Evolutionary conservation across 2,329 filamentous ascomycete species (phyloP).

Genomic region (Epichloe bromicola): DNA sequence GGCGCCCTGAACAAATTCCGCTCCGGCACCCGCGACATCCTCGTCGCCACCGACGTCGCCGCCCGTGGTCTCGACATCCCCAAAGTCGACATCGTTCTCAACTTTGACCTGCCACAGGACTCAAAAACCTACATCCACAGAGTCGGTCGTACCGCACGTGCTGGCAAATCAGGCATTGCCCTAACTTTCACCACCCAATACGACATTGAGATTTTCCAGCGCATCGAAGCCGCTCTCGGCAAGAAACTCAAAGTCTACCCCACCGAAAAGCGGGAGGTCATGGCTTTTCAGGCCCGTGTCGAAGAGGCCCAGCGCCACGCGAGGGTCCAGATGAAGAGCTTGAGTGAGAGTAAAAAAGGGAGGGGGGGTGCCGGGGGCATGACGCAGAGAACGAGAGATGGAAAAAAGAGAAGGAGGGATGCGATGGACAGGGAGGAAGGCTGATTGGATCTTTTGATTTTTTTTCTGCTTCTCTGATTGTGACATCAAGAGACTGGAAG

Average conservation of each 20-base stretch:
- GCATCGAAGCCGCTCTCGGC: conserved; percentile 73
- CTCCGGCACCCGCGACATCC: conserved; percentile 63
- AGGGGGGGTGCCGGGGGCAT: conserved; percentile 35
- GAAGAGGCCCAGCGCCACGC: conserved; percentile 75
- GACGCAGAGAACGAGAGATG: conserved; percentile 24
- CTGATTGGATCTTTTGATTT: neutral
- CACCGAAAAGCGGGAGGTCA: conserved; percentile 68
- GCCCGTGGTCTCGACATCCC: conserved; percentile 88
- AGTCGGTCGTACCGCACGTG: conserved; percentile 77
- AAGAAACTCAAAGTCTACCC: conserved; percentile 61
- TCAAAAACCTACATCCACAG: conserved; percentile 86
- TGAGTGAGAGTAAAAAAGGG: conserved; percentile 52
- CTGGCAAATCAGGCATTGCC: conserved; percentile 72
- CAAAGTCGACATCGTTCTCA: conserved; percentile 76
- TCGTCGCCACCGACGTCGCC: conserved; percentile 90
- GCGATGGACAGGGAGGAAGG: conserved; percentile 69
- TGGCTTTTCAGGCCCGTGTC: conserved; percentile 65
- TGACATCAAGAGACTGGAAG: too few relatives aligned
- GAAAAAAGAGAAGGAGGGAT: conserved; percentile 31
- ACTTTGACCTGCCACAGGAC: conserved; percentile 72
- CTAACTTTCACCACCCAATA: conserved; percentile 79
- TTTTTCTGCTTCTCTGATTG: too few relatives aligned
- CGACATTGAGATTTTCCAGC: conserved; percentile 65
- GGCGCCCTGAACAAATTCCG: conserved; percentile 88
- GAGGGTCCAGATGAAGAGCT: conserved; percentile 65